Evolutionary conservation across 441 rosid genomes (phyloP).

Genomic region (Pelargonium fulgidum): DNA sequence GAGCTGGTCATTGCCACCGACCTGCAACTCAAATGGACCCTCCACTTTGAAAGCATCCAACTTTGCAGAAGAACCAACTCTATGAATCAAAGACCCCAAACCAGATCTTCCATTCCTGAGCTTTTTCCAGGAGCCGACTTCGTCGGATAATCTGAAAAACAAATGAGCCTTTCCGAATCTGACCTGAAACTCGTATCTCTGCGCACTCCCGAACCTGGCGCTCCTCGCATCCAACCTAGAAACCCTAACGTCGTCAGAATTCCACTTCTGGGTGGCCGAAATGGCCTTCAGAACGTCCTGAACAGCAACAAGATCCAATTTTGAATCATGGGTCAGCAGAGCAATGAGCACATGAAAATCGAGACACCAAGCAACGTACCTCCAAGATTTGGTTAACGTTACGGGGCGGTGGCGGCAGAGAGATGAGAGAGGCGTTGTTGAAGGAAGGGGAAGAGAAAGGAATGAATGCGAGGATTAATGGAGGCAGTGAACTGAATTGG

Average conservation of each 20-base stretch:
- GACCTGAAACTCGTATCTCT: constrained; percentile 53
- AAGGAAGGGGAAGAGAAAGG: background rate
- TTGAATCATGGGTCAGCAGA: background rate
- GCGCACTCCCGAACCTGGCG: constrained; percentile 42
- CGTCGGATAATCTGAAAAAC: constrained; percentile 47
- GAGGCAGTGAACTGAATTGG: constrained; percentile 22
- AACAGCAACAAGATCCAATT: background rate
- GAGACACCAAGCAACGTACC: constrained; percentile 27
- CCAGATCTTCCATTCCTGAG: constrained; percentile 23
- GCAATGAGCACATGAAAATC: background rate
- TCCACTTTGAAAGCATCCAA: constrained; percentile 41
- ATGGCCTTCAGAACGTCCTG: constrained; percentile 65
- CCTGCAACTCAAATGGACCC: constrained; percentile 64
- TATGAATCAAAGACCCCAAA: constrained; percentile 32
- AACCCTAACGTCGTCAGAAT: constrained; percentile 31
- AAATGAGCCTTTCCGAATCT: constrained; percentile 44
- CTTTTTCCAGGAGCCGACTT: constrained; percentile 41
- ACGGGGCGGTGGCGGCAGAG: constrained; percentile 16
- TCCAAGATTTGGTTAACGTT: constrained; percentile 30
- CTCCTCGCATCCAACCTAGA: constrained; percentile 37
- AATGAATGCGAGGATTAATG: constrained; percentile 23
- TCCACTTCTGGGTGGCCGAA: constrained; percentile 47
- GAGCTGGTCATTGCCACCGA: constrained; percentile 31
- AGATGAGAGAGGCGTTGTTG: constrained; percentile 2
- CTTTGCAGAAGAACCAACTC: constrained; percentile 31